Evolutionary conservation across 352 stramenopile genomes (phyloP).

Genomic region (Plasmopara muralis): DNA sequence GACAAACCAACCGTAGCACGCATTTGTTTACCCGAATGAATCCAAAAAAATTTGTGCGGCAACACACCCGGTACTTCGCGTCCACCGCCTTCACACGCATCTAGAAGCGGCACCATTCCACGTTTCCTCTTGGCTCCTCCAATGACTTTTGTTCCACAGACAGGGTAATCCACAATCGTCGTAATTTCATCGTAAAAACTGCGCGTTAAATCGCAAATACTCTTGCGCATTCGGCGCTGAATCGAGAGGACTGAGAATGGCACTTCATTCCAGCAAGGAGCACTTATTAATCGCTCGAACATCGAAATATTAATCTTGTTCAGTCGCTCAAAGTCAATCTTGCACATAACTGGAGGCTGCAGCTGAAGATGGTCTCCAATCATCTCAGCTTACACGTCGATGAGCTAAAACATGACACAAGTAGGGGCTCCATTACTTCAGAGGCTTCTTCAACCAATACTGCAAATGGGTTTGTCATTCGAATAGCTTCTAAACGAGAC

Average conservation of each 20-base stretch:
- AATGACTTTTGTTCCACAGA: constrained; percentile 57
- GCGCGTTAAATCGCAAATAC: constrained; percentile 83
- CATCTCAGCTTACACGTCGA: constrained; percentile 85
- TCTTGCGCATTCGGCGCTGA: constrained; percentile 82
- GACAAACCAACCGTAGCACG: constrained; percentile 66
- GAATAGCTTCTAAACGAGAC: constrained; percentile 71
- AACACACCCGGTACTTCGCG: constrained; percentile 73
- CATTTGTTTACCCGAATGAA: constrained; percentile 54
- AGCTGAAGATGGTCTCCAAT: constrained; percentile 86
- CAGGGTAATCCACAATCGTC: constrained; percentile 69
- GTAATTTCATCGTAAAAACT: constrained; percentile 78
- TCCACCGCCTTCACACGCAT: constrained; percentile 34
- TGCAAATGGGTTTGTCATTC: constrained; percentile 77
- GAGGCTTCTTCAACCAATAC: constrained; percentile 85
- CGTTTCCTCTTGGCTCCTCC: constrained; percentile 3
- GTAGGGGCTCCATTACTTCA: constrained; percentile 82
- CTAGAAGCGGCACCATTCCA: constrained; percentile 11
- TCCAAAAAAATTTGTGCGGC: constrained; percentile 84
- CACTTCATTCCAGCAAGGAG: constrained; percentile 49
- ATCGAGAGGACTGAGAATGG: constrained; percentile 80
- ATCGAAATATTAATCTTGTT: constrained; percentile 88
- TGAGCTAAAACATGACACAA: constrained; percentile 78
- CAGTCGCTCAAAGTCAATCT: constrained; percentile 75
- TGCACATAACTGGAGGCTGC: constrained; percentile 75
- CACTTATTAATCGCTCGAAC: constrained; percentile 83